phyloP scores from a whole-genome alignment of 371 early-diverging fungal species.

The Thermomucor indicae-seudaticae region DNA sequence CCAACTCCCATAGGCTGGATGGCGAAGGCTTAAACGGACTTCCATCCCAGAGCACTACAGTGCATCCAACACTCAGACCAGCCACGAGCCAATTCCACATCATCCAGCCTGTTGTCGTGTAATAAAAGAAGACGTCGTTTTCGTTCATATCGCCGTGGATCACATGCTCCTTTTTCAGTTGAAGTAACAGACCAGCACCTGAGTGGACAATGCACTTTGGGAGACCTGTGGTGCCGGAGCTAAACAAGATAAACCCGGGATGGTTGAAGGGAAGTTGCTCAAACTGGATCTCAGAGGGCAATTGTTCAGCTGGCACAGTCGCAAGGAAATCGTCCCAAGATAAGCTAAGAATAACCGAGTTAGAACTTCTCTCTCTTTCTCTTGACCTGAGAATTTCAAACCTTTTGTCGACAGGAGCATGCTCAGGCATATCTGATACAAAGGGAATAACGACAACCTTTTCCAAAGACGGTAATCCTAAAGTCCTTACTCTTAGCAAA shows the following conservation, averaged over 20 bases:
- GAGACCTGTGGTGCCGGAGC: conserved; percentile 95
- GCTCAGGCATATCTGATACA: conserved; percentile 26
- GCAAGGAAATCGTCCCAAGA: conserved; percentile 47
- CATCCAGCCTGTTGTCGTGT: conserved; percentile 98
- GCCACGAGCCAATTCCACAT: conserved; percentile 98
- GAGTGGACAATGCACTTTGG: conserved; percentile 99
- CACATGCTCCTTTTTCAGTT: conserved; percentile 92
- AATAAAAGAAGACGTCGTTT: conserved; percentile 86
- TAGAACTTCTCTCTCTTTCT: conserved; percentile 23
- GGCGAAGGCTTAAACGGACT: conserved; percentile 90
- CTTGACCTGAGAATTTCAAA: no score
- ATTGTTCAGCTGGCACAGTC: conserved; percentile 23
- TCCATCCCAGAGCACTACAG: conserved; percentile 92
- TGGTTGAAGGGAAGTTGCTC: conserved; percentile 90
- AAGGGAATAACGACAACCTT: conserved; percentile 79
- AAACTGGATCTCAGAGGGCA: conserved; percentile 53
- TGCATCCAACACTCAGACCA: conserved; percentile 74
- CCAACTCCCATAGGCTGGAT: conserved; percentile 73
- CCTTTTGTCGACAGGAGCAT: conserved; percentile 8
- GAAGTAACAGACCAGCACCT: conserved; percentile 88
- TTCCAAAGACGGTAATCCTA: conserved; percentile 41
- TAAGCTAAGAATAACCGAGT: conserved; percentile 33
- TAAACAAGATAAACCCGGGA: conserved; percentile 94
- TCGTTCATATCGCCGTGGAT: conserved; percentile 77
- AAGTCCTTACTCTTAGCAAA: not conserved